Evolutionary conservation across 2,329 filamentous ascomycete genomes (phyloP).

Genomic region (Rhinocladiella mackenziei): DNA sequence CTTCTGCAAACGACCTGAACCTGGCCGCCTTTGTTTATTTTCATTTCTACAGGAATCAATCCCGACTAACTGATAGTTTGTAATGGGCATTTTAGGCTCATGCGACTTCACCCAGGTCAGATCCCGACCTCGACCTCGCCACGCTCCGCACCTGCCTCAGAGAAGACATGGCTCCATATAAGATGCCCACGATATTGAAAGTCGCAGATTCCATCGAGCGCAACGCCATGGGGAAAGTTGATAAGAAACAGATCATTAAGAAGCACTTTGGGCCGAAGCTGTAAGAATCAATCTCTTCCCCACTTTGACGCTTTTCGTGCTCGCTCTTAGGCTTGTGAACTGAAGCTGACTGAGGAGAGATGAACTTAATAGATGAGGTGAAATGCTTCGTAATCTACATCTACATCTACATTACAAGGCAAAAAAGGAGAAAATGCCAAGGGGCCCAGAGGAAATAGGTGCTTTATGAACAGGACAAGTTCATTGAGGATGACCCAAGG

Average conservation of each 20-base stretch:
- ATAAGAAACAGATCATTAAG: conserved; percentile 51
- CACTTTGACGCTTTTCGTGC: too few species aligned
- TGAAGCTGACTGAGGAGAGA: too few species aligned
- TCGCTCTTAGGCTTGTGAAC: too few species aligned
- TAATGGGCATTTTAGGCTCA: too few species aligned
- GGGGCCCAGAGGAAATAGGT: too few species aligned
- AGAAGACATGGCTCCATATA: conserved; percentile 73
- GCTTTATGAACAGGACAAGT: too few species aligned
- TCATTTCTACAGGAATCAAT: neutral
- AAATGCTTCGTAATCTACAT: too few species aligned
- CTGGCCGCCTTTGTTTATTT: neutral
- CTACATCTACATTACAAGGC: too few species aligned
- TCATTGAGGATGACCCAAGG: too few species aligned
- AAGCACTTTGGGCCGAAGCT: conserved; percentile 39
- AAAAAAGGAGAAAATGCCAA: too few species aligned
- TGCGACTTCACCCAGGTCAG: neutral
- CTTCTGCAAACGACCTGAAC: conserved; percentile 31
- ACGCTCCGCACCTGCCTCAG: conserved; percentile 51
- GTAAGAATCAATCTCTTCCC: conserved; percentile 1
- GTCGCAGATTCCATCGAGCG: conserved; percentile 75
- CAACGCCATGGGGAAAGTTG: conserved; percentile 92
- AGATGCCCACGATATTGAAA: conserved; percentile 86
- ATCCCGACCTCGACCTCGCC: conserved; percentile 8
- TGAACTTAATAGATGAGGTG: too few species aligned
- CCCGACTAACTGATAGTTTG: too few species aligned